Evolutionary conservation across 2,329 filamentous ascomycete species (phyloP).

Genomic region (Sporothrix schenckii): DNA sequence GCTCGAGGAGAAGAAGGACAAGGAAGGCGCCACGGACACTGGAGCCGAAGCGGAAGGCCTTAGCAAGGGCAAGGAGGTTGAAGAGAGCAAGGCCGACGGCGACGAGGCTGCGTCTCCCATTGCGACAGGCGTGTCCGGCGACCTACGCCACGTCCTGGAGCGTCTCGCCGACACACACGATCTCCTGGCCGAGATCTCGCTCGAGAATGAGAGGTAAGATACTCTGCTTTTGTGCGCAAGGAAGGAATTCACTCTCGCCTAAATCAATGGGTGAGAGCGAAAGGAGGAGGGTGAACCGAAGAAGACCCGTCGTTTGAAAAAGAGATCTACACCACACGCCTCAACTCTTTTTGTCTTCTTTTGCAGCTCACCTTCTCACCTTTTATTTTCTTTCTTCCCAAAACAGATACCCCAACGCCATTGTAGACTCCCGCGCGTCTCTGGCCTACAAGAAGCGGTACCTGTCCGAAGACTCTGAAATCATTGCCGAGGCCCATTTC

Average conservation of each 20-base stretch:
- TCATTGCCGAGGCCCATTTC: constrained; percentile 92
- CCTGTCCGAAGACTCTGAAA: constrained; percentile 76
- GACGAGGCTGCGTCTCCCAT: not conserved
- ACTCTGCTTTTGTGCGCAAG: not conserved
- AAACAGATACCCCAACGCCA: constrained; percentile 75
- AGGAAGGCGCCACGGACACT: constrained; percentile 30
- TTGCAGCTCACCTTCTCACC: constrained; percentile 9
- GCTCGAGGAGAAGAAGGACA: constrained; percentile 48
- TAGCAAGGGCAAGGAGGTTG: constrained; percentile 35
- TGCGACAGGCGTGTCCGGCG: constrained; percentile 47
- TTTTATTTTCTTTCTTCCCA: not conserved
- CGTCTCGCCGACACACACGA: constrained; percentile 91
- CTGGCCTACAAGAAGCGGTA: constrained; percentile 78
- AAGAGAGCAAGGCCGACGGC: constrained; percentile 47
- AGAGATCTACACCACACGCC: not conserved
- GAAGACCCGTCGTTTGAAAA: not conserved
- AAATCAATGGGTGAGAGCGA: not conserved
- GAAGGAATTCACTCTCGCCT: not conserved
- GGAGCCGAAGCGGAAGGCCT: constrained; percentile 40
- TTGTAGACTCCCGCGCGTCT: constrained; percentile 76
- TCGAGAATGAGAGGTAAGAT: constrained; percentile 82
- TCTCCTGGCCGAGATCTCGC: constrained; percentile 90
- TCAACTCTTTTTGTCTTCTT: constrained; percentile 10
- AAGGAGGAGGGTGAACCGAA: constrained; percentile 13
- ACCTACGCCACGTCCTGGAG: constrained; percentile 70